Base-by-base conservation (phyloP, 1,284 basidiomycete species). In the Coniferiporia weirii region DNA sequence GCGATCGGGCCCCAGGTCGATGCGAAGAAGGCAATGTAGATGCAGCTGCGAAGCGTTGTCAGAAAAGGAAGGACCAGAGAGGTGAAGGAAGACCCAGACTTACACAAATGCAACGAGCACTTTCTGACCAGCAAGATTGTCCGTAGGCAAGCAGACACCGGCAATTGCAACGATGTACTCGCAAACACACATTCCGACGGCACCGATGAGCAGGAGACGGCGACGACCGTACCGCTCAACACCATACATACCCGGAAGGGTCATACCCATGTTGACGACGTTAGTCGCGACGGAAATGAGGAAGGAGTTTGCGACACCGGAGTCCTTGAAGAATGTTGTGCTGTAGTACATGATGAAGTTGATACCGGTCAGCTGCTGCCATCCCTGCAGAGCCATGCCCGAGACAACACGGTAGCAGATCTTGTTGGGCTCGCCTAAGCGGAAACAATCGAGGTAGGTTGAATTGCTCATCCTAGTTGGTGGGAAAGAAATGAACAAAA, bases 331-430 rank as follows among this genome's bases (percentile, higher is more conserved):
- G 83, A 90, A 89, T 22, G 81, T 82, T 4, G 87, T 89, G 55
- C 87, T 85, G 74, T 82, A 82, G 72, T 84, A 85, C 78, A 91
- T 91, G 76, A 93, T 91, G 74, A 93, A 92, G 81, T 93, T 93
- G 80, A 91, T 80, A 69, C 88, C 90, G 44, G 89, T 91, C 69
- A 90, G 82, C 74, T 94, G 90, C 74, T 92, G 90, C 82, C 80
- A 84, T 59, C 79, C 84, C 72, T 91, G 89, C 68, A 91, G 78
- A 70, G 81, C 80, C 67, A 88, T 87, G 64, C 91, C 93, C 35
- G 89, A 85, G 65, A 90, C 74, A 40, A 90, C 91, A 61, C 92
- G 87, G 68, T 87, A 79, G 61, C 81, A 76, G 68, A 88, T 79
- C 70, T 81, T 86, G 73, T 86, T 87, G 65, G 84, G 75, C 63